Evolutionary conservation across 2,329 filamentous ascomycete genomes (phyloP).

Genomic region (Neodidymelliopsis sp.): DNA sequence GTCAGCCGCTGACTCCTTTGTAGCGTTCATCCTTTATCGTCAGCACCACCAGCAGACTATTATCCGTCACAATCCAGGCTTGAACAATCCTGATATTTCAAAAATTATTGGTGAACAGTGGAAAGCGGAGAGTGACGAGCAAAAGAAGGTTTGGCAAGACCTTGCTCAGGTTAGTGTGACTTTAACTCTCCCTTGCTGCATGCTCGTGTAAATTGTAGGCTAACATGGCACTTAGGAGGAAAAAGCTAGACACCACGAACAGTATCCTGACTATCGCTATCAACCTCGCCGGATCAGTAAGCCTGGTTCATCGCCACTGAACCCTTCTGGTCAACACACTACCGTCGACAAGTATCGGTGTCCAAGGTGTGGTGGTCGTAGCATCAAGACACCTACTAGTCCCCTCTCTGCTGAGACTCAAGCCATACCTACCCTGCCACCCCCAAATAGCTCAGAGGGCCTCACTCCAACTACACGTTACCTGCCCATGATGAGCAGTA

Average conservation of each 20-base stretch:
- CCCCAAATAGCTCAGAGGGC: constrained; percentile 44
- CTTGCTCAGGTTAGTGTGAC: constrained; percentile 73
- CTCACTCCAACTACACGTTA: constrained; percentile 45
- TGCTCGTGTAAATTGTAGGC: not conserved
- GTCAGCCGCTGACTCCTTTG: constrained; percentile 43
- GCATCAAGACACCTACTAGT: constrained; percentile 68
- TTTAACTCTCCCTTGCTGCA: not conserved
- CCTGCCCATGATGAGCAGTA: constrained; percentile 50
- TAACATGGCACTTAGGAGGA: constrained; percentile 68
- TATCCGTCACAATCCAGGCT: constrained; percentile 81
- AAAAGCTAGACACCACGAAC: constrained; percentile 84
- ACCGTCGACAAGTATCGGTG: constrained; percentile 62
- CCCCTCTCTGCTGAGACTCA: constrained; percentile 58
- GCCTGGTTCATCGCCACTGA: constrained; percentile 49
- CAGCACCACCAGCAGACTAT: constrained; percentile 89
- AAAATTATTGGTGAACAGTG: constrained; percentile 97
- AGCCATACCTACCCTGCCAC: constrained; percentile 50
- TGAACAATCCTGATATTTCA: constrained; percentile 94
- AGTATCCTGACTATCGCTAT: constrained; percentile 94
- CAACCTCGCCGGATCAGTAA: constrained; percentile 71
- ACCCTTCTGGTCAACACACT: constrained; percentile 41
- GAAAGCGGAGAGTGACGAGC: constrained; percentile 75
- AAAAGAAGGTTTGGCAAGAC: constrained; percentile 86
- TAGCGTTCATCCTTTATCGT: constrained; percentile 97
- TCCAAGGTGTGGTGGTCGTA: constrained; percentile 74